These are phyloP conservation scores for Pisolithus orientalis DNA, from an alignment of 768 basidiomycete genomes.

Conservation along the genomic window DNA sequence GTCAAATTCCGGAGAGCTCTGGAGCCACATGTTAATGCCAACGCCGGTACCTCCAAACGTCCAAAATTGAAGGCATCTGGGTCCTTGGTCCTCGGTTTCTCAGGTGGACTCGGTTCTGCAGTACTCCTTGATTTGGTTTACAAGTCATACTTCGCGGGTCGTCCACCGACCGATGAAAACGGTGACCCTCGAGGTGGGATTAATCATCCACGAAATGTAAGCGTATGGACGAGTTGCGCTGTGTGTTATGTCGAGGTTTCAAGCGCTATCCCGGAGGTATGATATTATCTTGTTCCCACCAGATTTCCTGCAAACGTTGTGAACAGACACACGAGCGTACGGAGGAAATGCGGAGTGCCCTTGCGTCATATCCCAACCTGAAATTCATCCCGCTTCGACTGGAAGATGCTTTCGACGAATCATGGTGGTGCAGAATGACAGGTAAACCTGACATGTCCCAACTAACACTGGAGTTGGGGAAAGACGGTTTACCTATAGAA, in stretches of 20 bases:
- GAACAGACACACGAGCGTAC: constrained; percentile 49
- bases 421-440: constrained; percentile 57
- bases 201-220: constrained; percentile 57
- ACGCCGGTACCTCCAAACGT: constrained; percentile 48
- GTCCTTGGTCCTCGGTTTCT: constrained; percentile 62
- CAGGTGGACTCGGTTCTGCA: constrained; percentile 76
- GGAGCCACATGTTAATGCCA: constrained; percentile 57
- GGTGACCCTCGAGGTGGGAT: constrained; percentile 45
- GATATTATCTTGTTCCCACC: constrained; percentile 18
- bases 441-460: constrained; percentile 19
- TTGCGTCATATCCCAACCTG: constrained; percentile 43
- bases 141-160: constrained; percentile 44
- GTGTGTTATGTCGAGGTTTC: constrained; percentile 71
- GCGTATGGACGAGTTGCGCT: constrained; percentile 54
- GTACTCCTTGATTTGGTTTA: constrained; percentile 65
- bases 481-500: constrained; percentile 42
- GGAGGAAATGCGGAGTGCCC: constrained; percentile 41
- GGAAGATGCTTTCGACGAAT: constrained; percentile 66
- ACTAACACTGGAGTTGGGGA: constrained; percentile 42
- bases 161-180: constrained; percentile 20
- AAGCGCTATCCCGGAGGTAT: constrained; percentile 53
- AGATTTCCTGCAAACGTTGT: constrained; percentile 7
- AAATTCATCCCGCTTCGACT: constrained; percentile 59
- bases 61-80: constrained; percentile 61
- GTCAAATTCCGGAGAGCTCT: constrained; percentile 60